Evolutionary conservation across 768 basidiomycete genomes (phyloP).

Genomic region (Pulveroboletus sp.): DNA sequence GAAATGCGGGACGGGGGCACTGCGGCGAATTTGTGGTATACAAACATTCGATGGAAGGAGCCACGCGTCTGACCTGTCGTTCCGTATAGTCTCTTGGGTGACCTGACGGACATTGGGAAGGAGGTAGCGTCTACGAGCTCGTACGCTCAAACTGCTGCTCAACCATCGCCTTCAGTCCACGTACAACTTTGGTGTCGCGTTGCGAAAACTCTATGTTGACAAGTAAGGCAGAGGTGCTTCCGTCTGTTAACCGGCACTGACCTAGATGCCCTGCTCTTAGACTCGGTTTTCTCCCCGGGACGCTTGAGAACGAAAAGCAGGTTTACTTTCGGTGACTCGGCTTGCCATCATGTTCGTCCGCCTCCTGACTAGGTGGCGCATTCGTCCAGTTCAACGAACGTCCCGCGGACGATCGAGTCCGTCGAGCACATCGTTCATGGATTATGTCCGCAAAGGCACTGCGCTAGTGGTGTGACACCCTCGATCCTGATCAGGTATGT

Average conservation of each 20-base stretch:
- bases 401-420: constrained; percentile 72
- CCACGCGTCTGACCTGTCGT: background rate
- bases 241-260: background rate
- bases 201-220: constrained; percentile 64
- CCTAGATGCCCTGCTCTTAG: constrained; percentile 31
- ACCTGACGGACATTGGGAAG: constrained; percentile 49
- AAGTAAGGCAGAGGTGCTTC: constrained; percentile 37
- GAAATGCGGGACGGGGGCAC: constrained; percentile 54
- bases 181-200: constrained; percentile 51
- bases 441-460: constrained; percentile 57
- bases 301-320: constrained; percentile 37
- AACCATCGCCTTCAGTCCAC: constrained; percentile 46
- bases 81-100: constrained; percentile 54
- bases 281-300: constrained; percentile 59
- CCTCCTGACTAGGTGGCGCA: background rate
- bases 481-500: constrained; percentile 53
- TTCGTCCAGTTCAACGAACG: constrained; percentile 57
- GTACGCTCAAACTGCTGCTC: background rate
- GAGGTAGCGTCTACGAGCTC: constrained; percentile 37
- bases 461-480: constrained; percentile 41
- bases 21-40: constrained; percentile 62
- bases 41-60: background rate
- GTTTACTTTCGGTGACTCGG: constrained; percentile 57
- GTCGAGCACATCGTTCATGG: constrained; percentile 71
- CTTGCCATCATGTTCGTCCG: background rate